phyloP scores from a whole-genome alignment of 2,329 filamentous ascomycete genomes.

The Didymella segeticola region DNA sequence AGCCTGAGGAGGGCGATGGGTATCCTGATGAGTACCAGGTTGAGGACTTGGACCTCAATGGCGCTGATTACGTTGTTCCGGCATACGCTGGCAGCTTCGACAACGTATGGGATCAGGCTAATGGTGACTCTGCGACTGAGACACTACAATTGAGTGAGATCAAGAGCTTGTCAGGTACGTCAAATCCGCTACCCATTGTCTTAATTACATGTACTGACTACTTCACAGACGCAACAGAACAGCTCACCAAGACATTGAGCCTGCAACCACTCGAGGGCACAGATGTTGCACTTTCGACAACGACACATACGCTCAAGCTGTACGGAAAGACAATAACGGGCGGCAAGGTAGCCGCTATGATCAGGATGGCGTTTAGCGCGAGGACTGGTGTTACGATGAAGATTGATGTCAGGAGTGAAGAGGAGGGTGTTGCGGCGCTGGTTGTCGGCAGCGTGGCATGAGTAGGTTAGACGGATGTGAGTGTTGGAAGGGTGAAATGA shows the following conservation, averaged over 20 bases:
- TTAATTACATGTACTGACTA: slow-evolving; percentile 20
- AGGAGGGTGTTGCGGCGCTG: slow-evolving; percentile 85
- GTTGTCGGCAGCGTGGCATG: slow-evolving; percentile 85
- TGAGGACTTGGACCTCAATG: slow-evolving; percentile 87
- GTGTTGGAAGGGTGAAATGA: slow-evolving; percentile 9
- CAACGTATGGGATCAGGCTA: slow-evolving; percentile 93
- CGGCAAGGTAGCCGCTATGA: slow-evolving; percentile 83
- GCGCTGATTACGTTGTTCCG: slow-evolving; percentile 92
- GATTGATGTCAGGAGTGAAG: slow-evolving; percentile 89
- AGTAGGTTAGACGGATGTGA: neutral
- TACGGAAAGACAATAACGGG: slow-evolving; percentile 94
- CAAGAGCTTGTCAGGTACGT: slow-evolving; percentile 89
- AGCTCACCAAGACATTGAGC: slow-evolving; percentile 83
- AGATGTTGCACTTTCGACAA: slow-evolving; percentile 85
- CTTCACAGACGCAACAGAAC: slow-evolving; percentile 82
- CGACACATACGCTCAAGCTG: slow-evolving; percentile 92
- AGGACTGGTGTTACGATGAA: slow-evolving; percentile 96
- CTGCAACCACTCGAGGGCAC: slow-evolving; percentile 94
- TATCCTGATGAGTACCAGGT: slow-evolving; percentile 99
- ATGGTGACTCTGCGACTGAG: slow-evolving; percentile 88
- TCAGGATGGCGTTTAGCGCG: slow-evolving; percentile 92
- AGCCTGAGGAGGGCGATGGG: slow-evolving; percentile 82
- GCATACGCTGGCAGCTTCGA: slow-evolving; percentile 95
- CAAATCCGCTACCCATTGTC: neutral
- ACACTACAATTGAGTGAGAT: slow-evolving; percentile 86